Base-by-base conservation (phyloP, 345 rosid species). In the Cardamine resedifolia region DNA sequence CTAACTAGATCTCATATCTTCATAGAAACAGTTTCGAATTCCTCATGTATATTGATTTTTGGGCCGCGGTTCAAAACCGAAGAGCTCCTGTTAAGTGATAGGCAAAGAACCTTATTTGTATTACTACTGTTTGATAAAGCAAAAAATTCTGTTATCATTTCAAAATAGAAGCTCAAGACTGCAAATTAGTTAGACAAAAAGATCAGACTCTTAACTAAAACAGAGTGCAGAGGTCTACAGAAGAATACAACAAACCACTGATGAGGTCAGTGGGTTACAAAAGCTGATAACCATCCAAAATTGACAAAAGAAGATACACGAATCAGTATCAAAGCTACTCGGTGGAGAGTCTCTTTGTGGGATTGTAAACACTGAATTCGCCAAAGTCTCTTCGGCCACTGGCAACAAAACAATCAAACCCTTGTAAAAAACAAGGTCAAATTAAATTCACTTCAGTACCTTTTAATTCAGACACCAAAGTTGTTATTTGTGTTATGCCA, bases 381-480 rank as follows among this genome's bases (percentile, higher is more conserved):
- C 96, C 96, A 21, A 91, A 94, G 14, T 90, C 96, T 80, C 98
- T 88, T 73, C 83, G 90, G 43, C 98, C 96, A 79, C 99, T 91
- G 85, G 63, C 72, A 80, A 87, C 83, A 83, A 79, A 83, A 79
- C 41, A 74, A 72, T 90, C 87, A 90, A 77, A 85, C 58, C 86
- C 81, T 83, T 80, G 73, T 62, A 39, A 73, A 66, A 62, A 58
- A 58, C 66, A 79, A 76, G 55, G 56, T 67, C 61, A 45, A 58
- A 31, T 16, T 41, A 75, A 19, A 19, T 38, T 39, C n/a, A 51
- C 10, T 50, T 47, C 47, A 57, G 56, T 27, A 30, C 19, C 10
- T 44, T 68, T 30, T 50, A 30, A 14, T 60, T 51, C 24, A 28
- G 23, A 72, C 36, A 52, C 76, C 63, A 45, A 55, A 55, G 11